Evolutionary conservation across 495 filamentous ascomycete genomes (phyloP).

Genomic region (Aspergillus coremiiformis): DNA sequence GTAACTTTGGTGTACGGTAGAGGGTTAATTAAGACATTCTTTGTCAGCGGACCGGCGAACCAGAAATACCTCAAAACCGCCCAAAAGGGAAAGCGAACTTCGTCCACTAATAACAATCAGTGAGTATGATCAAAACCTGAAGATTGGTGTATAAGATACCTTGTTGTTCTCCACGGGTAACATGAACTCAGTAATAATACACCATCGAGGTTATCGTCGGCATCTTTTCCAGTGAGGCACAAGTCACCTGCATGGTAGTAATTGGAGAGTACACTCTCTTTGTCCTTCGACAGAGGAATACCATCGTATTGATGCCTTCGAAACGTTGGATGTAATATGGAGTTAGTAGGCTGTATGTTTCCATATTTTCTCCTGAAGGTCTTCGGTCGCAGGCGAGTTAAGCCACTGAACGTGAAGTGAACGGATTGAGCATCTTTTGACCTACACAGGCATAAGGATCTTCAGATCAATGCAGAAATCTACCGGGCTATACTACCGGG

Average conservation of each 20-base stretch:
- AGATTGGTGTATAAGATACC: neutral
- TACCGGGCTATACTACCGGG: too few species aligned
- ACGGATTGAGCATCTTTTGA: neutral
- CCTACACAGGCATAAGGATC: neutral
- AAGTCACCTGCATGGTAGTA: neutral
- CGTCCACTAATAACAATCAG: too few species aligned
- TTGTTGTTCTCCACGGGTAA: conserved; percentile 16
- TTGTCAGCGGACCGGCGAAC: neutral
- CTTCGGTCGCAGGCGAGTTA: neutral
- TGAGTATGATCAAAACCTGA: neutral
- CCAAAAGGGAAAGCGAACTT: neutral
- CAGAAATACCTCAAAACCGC: neutral
- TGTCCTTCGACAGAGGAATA: neutral
- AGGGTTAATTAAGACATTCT: neutral
- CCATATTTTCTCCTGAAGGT: neutral
- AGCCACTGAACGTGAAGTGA: neutral
- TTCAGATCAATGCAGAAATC: too few species aligned
- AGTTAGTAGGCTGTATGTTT: neutral
- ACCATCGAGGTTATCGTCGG: conserved; percentile 8
- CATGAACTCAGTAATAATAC: conserved; percentile 3
- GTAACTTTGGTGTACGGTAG: neutral
- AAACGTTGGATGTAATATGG: too few species aligned
- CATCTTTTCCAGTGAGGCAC: neutral
- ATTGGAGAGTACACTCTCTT: neutral
- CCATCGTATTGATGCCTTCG: neutral